These are phyloP conservation scores for Backusella liffmaniae DNA, from an alignment of 192 early-diverging fungal genomes.

Conservation along the genomic window DNA sequence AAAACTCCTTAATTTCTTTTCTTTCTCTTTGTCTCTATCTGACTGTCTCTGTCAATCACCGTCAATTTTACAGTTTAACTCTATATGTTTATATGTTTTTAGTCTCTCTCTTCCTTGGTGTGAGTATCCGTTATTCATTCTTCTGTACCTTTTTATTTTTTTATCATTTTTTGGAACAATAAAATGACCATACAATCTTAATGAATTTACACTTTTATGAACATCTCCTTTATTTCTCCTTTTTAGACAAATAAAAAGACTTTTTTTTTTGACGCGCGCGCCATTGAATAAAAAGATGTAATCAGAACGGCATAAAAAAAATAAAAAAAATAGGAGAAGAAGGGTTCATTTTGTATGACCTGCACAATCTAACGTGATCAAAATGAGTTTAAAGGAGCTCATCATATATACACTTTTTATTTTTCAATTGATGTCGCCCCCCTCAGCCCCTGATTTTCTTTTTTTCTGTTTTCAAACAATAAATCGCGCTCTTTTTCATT, in stretches of 20 bases:
- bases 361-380: not conserved
- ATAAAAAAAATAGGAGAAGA: not conserved
- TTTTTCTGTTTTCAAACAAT: not conserved
- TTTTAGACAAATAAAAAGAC: not conserved
- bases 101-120: not conserved
- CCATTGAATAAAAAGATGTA: not conserved
- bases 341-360: not conserved
- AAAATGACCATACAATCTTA: not conserved
- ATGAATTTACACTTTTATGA: not conserved
- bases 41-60: not conserved
- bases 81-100: not conserved
- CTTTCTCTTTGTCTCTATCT: not conserved
- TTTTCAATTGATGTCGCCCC: not conserved
- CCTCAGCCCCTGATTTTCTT: not conserved
- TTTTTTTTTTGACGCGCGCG: not conserved
- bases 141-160: too few relatives aligned
- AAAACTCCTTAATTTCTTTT: not conserved
- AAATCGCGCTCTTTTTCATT: constrained; percentile 10
- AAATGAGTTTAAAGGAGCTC: not conserved
- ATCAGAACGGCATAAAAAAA: not conserved
- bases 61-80: not conserved
- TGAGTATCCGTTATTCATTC: not conserved
- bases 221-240: not conserved
- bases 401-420: not conserved
- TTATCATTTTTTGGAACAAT: not conserved